phyloP scores from a whole-genome alignment of 2,329 filamentous ascomycete species.

The Fusarium abutilonis region DNA sequence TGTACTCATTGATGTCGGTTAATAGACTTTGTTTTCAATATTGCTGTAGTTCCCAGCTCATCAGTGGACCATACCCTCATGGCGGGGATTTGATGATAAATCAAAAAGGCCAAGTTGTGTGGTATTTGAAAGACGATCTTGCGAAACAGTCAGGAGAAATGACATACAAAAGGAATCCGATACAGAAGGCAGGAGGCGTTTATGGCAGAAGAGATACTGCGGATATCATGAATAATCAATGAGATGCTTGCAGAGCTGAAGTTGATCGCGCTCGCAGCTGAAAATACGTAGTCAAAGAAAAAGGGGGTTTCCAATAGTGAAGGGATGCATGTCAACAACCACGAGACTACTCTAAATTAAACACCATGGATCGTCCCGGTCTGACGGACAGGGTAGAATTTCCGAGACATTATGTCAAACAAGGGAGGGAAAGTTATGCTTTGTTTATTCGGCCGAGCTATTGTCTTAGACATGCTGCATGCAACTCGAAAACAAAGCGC shows the following conservation, averaged over 20 bases:
- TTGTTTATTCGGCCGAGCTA: neutral
- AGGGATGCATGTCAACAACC: slow-evolving; percentile 4
- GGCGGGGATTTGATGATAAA: slow-evolving; percentile 3
- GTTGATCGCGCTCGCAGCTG: neutral
- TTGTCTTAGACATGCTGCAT: slow-evolving; percentile 22
- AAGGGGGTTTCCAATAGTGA: slow-evolving; percentile 11
- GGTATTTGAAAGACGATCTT: slow-evolving; percentile 12
- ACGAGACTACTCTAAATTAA: slow-evolving; percentile 3
- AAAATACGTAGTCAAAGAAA: neutral
- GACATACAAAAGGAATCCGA: neutral
- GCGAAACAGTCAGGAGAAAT: neutral
- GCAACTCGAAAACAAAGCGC: neutral
- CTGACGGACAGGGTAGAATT: slow-evolving; percentile 24
- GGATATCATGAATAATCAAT: neutral
- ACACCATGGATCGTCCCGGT: slow-evolving; percentile 30
- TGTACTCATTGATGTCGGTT: neutral
- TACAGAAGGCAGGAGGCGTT: neutral
- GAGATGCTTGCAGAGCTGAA: neutral
- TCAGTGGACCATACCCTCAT: neutral
- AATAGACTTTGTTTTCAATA: neutral
- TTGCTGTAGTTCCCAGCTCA: neutral
- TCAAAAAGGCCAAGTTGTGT: slow-evolving; percentile 6
- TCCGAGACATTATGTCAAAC: slow-evolving; percentile 16
- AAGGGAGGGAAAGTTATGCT: slow-evolving; percentile 15
- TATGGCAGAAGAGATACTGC: neutral